These are phyloP conservation scores for Carex littledalei DNA, from an alignment of 176 grass and related monocot species.

Conservation along the genomic window DNA sequence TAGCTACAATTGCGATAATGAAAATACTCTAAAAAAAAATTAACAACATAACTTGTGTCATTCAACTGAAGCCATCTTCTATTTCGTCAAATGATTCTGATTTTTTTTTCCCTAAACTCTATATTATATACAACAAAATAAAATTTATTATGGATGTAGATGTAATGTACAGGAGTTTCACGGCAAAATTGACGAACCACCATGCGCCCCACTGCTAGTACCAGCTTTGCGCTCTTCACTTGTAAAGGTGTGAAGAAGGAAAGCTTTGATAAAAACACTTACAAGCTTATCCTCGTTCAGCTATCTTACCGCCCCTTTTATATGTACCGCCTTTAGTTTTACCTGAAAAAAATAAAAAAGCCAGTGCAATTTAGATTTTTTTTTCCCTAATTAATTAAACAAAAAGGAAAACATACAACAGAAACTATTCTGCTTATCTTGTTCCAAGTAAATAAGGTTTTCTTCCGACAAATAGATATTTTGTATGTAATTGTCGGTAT, in stretches of 20 bases:
- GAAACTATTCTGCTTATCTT: background rate
- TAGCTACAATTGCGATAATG: too few species aligned
- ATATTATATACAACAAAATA: constrained; percentile 25
- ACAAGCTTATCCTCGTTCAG: background rate
- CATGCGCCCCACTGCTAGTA: background rate
- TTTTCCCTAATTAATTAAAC: constrained; percentile 5
- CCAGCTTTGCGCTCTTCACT: background rate
- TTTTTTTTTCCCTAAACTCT: constrained; percentile 5
- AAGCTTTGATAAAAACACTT: background rate
- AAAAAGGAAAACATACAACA: background rate
- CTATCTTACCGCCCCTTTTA: constrained; percentile 21
- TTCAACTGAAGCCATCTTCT: constrained; percentile 7
- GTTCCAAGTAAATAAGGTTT: background rate
- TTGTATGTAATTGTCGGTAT: background rate
- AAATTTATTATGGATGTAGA: background rate
- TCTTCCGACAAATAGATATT: background rate
- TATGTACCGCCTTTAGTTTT: constrained; percentile 54
- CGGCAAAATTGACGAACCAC: constrained; percentile 26
- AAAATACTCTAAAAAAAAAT: too few species aligned
- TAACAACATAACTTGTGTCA: background rate
- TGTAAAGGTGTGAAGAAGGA: background rate
- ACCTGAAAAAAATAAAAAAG: constrained; percentile 30
- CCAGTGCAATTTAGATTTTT: background rate
- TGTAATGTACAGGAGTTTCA: constrained; percentile 11
- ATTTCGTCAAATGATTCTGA: background rate